Conservation (phyloP, 2,329 filamentous ascomycete species). For the Mollisia scopiformis region DNA sequence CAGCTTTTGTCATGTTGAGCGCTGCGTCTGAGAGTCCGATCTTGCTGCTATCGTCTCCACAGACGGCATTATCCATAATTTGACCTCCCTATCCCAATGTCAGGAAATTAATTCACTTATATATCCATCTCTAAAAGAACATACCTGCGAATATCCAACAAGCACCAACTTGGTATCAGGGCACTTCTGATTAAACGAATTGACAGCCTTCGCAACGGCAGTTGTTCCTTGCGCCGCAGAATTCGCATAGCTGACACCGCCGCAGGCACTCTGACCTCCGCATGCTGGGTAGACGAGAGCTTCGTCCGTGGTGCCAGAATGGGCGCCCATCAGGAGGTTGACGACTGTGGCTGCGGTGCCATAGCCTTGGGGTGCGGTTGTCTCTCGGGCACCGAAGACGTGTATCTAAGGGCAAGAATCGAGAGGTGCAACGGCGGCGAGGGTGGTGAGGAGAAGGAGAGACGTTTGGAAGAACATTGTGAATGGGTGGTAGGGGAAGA, state of each 20-base stretch:
- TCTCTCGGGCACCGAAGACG: conserved; percentile 55
- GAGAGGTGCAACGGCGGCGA: not conserved
- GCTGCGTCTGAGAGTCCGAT: conserved; percentile 52
- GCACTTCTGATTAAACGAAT: conserved; percentile 57
- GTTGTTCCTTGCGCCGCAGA: conserved; percentile 60
- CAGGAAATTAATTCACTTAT: no score
- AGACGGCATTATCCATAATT: conserved; percentile 65
- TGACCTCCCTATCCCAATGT: conserved; percentile 65
- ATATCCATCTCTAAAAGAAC: no score
- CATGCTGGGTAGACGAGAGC: conserved; percentile 64
- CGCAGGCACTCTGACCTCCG: conserved; percentile 61
- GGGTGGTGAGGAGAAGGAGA: not conserved
- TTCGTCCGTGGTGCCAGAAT: conserved; percentile 55
- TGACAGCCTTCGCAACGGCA: conserved; percentile 63
- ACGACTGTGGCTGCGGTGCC: conserved; percentile 54
- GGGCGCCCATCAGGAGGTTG: conserved; percentile 49
- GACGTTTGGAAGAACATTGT: not conserved
- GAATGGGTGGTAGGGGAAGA: not conserved
- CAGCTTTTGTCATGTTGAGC: conserved; percentile 60
- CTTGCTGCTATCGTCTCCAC: conserved; percentile 56
- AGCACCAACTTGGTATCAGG: conserved; percentile 61
- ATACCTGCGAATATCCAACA: conserved; percentile 64
- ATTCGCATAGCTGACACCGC: conserved; percentile 60
- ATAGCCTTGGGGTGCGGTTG: conserved; percentile 51
- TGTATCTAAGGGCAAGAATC: conserved; percentile 47